These are phyloP conservation scores for Hypoxylon sp. DNA, from an alignment of 2,329 filamentous ascomycete genomes.

Conservation along the genomic window DNA sequence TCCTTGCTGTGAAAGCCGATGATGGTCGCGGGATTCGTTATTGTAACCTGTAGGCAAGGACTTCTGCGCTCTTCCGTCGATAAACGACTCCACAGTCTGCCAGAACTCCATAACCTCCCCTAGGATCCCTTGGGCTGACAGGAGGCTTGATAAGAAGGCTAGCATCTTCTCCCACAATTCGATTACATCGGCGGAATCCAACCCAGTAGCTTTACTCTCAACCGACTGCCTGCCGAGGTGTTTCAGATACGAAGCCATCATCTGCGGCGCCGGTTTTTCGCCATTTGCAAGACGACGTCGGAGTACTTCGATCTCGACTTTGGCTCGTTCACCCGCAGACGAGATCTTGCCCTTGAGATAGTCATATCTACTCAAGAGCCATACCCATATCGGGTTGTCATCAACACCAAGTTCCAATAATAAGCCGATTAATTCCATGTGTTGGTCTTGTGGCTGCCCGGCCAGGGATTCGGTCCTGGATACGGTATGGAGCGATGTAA, in stretches of 20 bases:
- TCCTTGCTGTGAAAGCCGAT: conserved; percentile 81
- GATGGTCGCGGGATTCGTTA: conserved; percentile 84
- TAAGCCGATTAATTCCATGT: conserved; percentile 91
- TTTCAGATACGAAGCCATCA: conserved; percentile 82
- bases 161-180: conserved; percentile 95
- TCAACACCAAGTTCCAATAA: conserved; percentile 94
- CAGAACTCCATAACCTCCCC: conserved; percentile 95
- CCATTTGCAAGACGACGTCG: conserved; percentile 82
- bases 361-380: conserved; percentile 91
- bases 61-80: conserved; percentile 86
- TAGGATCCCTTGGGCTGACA: conserved; percentile 85
- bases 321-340: conserved; percentile 84
- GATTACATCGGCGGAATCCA: conserved; percentile 86
- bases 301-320: conserved; percentile 92
- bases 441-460: conserved; percentile 79
- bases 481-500: conserved; percentile 77
- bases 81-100: conserved; percentile 91
- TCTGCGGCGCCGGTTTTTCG: conserved; percentile 78
- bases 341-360: conserved; percentile 89
- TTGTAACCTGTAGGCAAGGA: conserved; percentile 85
- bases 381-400: conserved; percentile 96
- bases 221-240: conserved; percentile 78
- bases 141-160: conserved; percentile 78
- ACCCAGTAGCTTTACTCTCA: conserved; percentile 71
- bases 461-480: conserved; percentile 64